Conservation (phyloP, 2,329 filamentous ascomycete species). For the Colletotrichum chrysophilum region DNA sequence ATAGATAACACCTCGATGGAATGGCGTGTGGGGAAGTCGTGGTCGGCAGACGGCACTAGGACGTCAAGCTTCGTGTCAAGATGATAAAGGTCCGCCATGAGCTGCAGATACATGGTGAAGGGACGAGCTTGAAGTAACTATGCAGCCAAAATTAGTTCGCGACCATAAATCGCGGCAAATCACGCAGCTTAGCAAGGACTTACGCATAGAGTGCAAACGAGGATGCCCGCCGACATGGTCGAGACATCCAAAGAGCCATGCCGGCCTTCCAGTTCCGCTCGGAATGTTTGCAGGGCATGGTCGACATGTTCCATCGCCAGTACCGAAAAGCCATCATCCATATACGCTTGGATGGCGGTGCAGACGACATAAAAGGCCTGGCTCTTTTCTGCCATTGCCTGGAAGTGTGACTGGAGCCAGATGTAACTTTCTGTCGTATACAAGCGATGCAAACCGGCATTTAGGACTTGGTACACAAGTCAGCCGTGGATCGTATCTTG, state of each 20-base stretch:
- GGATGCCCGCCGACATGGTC: slow-evolving; percentile 13
- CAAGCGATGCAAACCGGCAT: slow-evolving; percentile 5
- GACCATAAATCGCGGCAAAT: not conserved
- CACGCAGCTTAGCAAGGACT: not conserved
- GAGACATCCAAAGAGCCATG: slow-evolving; percentile 6
- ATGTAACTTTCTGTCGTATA: slow-evolving; percentile 12
- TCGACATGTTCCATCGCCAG: slow-evolving; percentile 18
- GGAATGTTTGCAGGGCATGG: slow-evolving; percentile 18
- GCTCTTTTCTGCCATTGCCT: slow-evolving; percentile 5
- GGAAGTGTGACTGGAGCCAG: slow-evolving; percentile 16
- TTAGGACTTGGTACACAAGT: slow-evolving; percentile 1
- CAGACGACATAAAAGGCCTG: slow-evolving; percentile 13
- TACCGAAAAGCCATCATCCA: slow-evolving; percentile 18
- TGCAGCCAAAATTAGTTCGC: not conserved
- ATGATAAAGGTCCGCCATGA: slow-evolving; percentile 17
- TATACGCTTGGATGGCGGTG: slow-evolving; percentile 14
- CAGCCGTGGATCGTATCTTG: not conserved
- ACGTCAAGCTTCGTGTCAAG: not conserved
- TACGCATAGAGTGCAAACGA: slow-evolving; percentile 18
- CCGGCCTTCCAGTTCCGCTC: slow-evolving; percentile 15
- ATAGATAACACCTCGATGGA: slow-evolving; percentile 20
- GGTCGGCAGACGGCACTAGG: not conserved
- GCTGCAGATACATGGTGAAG: slow-evolving; percentile 18
- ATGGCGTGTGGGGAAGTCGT: slow-evolving; percentile 1
- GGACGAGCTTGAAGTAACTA: slow-evolving; percentile 14